Conservation (phyloP, 2,329 filamentous ascomycete species). For the Scedosporium dehoogii region DNA sequence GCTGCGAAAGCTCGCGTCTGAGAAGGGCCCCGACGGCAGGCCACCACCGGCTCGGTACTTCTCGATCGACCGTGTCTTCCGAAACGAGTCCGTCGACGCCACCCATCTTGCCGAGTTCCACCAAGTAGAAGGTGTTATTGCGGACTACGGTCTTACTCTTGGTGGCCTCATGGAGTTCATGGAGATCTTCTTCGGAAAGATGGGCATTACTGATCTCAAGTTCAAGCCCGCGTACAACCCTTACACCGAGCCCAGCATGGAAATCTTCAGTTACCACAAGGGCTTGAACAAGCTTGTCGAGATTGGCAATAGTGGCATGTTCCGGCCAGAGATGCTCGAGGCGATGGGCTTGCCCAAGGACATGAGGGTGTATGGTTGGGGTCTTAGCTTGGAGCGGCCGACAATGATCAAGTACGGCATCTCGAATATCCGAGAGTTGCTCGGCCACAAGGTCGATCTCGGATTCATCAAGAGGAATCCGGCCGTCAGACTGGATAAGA, state of each 20-base stretch:
- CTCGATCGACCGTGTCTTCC: conserved; percentile 96
- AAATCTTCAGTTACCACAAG: conserved; percentile 93
- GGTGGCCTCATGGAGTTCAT: conserved; percentile 91
- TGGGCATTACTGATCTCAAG: conserved; percentile 74
- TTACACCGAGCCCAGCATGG: conserved; percentile 93
- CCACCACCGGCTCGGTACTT: conserved; percentile 79
- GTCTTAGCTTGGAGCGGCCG: conserved; percentile 80
- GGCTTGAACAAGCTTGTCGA: conserved; percentile 87
- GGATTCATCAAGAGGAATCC: conserved; percentile 87
- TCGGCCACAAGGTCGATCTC: conserved; percentile 93
- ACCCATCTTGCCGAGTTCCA: conserved; percentile 98
- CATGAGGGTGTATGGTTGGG: conserved; percentile 90
- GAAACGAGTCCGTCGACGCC: conserved; percentile 93
- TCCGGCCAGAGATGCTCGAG: conserved; percentile 94
- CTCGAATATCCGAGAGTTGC: conserved; percentile 81
- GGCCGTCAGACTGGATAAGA: conserved; percentile 80
- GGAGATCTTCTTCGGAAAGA: conserved; percentile 91
- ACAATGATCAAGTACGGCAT: conserved; percentile 96
- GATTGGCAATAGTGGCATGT: conserved; percentile 98
- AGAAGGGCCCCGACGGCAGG: conserved; percentile 62
- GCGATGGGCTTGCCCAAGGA: conserved; percentile 88
- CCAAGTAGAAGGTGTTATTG: conserved; percentile 96
- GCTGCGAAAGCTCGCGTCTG: conserved; percentile 77
- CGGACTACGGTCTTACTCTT: conserved; percentile 85
- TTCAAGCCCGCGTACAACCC: conserved; percentile 98